A percentile compares a stretch with the other conserved stretches of the same genome.
phyloP scores from a whole-genome alignment of 2,329 filamentous ascomycete genomes.

The Harringtonia aguacate region DNA sequence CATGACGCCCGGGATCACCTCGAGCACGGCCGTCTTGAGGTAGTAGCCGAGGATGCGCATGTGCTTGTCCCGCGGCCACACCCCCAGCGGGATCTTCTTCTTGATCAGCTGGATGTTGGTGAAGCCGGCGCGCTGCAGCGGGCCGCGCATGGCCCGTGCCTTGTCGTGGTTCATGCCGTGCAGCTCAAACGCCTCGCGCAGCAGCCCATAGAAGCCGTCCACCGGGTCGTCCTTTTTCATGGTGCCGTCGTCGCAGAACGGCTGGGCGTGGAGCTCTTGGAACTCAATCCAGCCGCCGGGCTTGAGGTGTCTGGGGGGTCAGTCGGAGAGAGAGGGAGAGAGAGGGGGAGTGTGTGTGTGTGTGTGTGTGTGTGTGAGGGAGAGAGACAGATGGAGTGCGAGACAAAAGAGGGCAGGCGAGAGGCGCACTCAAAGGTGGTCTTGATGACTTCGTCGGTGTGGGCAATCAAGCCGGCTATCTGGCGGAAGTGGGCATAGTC shows the following conservation, averaged over 20 bases:
- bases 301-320: constrained; percentile 23
- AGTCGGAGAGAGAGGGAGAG: neutral
- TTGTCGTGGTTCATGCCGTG: constrained; percentile 25
- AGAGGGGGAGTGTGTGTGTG: too few relatives aligned
- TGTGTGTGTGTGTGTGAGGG: too few relatives aligned
- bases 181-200: constrained; percentile 17
- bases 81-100: constrained; percentile 32
- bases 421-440: constrained; percentile 23
- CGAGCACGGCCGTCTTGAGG: constrained; percentile 24
- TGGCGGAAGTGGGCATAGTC: constrained; percentile 44
- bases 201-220: constrained; percentile 17
- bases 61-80: constrained; percentile 28
- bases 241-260: constrained; percentile 32
- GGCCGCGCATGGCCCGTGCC: constrained; percentile 19
- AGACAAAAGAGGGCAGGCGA: neutral
- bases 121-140: constrained; percentile 30
- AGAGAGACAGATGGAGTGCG: neutral
- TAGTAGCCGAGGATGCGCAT: constrained; percentile 28
- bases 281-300: constrained; percentile 41
- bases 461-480: constrained; percentile 38
- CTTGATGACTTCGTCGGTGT: constrained; percentile 35
- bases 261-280: constrained; percentile 30
- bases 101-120: constrained; percentile 25
- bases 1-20: constrained; percentile 25
- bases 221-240: constrained; percentile 29